These are phyloP conservation scores for Lachancea quebecensis DNA, from an alignment of 805 yeast genomes.

Conservation along the genomic window DNA sequence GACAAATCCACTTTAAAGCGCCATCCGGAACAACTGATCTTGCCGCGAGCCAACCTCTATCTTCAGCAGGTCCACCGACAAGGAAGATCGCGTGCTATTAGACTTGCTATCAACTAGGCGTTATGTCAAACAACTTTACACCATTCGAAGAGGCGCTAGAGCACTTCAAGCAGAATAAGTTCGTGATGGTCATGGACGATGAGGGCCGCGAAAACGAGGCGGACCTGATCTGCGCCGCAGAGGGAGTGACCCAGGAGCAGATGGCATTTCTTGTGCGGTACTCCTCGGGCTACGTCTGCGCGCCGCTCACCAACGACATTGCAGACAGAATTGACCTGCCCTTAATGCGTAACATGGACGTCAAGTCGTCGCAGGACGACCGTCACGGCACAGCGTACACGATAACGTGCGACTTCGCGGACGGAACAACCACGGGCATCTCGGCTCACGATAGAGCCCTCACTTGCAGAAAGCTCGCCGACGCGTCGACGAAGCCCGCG, in stretches of 20 bases:
- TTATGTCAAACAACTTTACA: constrained; percentile 6
- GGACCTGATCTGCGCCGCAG: constrained; percentile 91
- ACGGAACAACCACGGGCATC: constrained; percentile 95
- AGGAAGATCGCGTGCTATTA: too few species aligned
- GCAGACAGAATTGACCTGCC: constrained; percentile 81
- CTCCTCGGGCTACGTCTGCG: constrained; percentile 90
- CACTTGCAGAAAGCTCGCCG: constrained; percentile 69
- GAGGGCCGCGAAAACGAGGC: constrained; percentile 97
- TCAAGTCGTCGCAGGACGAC: constrained; percentile 43
- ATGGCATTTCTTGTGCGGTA: constrained; percentile 92
- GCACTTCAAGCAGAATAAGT: constrained; percentile 38
- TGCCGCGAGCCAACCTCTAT: not conserved
- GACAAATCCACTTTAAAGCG: too few species aligned
- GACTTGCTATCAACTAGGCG: not conserved
- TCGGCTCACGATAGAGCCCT: constrained; percentile 89
- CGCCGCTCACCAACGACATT: constrained; percentile 66
- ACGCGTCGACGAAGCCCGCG: constrained; percentile 39
- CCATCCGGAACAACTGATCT: too few species aligned
- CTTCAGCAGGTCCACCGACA: too few species aligned
- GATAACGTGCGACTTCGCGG: constrained; percentile 75
- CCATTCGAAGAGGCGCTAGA: constrained; percentile 26
- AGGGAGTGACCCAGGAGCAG: constrained; percentile 64
- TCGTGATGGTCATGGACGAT: constrained; percentile 94
- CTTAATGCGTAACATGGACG: constrained; percentile 45
- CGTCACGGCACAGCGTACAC: constrained; percentile 97